Conservation (phyloP, 2,329 filamentous ascomycete species). For the Sclerotinia spermophila region DNA sequence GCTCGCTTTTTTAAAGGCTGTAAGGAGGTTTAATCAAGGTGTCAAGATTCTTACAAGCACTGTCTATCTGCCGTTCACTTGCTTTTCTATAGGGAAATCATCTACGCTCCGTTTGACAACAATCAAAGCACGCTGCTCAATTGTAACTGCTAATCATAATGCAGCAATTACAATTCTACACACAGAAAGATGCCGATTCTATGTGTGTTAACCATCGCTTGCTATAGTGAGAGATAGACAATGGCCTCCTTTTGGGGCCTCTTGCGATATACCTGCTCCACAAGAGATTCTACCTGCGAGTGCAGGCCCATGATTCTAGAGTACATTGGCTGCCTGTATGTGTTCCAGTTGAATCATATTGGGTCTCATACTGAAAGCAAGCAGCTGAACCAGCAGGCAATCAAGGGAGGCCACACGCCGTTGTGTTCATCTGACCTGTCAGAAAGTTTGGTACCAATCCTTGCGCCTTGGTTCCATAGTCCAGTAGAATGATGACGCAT, state of each 20-base stretch:
- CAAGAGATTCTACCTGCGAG: not conserved
- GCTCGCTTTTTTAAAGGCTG: not conserved
- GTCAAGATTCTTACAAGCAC: not conserved
- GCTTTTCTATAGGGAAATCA: not conserved
- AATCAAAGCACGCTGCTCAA: not conserved
- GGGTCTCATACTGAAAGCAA: no score
- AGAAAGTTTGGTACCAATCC: no score
- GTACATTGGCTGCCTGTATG: no score
- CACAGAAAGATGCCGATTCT: not conserved
- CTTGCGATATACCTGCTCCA: not conserved
- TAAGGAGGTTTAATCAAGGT: not conserved
- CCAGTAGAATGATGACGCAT: no score
- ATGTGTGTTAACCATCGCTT: not conserved
- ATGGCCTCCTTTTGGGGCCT: not conserved
- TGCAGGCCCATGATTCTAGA: no score
- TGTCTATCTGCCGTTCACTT: not conserved
- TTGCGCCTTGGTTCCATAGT: no score
- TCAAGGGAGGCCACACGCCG: no score
- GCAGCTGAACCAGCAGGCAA: no score
- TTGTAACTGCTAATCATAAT: no score
- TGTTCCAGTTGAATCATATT: no score
- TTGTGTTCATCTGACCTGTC: no score
- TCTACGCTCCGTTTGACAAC: not conserved
- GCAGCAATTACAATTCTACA: not conserved
- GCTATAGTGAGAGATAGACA: no score